Conservation (phyloP, 768 basidiomycete genomes). For the Trametes sanguinea region DNA sequence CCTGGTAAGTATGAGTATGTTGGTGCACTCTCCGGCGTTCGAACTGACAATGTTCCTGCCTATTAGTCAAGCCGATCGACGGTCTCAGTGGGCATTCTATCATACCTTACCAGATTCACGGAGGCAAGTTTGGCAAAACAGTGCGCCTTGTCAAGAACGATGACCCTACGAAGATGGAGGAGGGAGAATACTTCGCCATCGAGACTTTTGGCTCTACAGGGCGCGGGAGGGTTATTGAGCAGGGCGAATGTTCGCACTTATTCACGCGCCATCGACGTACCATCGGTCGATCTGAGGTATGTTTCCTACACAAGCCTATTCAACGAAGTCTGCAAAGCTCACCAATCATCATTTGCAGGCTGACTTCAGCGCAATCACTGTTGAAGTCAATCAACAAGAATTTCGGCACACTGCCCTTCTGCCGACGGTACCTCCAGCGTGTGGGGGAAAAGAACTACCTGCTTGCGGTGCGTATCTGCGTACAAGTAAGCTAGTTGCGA, state of each 20-base stretch:
- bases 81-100: conserved; percentile 97
- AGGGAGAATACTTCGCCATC: conserved; percentile 98
- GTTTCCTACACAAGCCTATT: conserved; percentile 23
- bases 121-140: conserved; percentile 65
- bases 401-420: conserved; percentile 95
- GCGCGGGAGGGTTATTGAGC: conserved; percentile 80
- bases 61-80: conserved; percentile 84
- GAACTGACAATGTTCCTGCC: background rate
- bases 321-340: background rate
- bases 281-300: conserved; percentile 74
- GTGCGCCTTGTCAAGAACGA: conserved; percentile 86
- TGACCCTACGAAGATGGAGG: conserved; percentile 97
- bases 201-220: conserved; percentile 99
- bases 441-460: conserved; percentile 91
- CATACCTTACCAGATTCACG: conserved; percentile 88
- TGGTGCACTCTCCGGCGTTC: background rate
- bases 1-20: conserved; percentile 54
- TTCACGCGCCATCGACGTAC: conserved; percentile 69
- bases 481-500: too few species aligned
- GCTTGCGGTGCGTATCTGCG: conserved; percentile 62
- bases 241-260: conserved; percentile 97
- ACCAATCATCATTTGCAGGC: conserved; percentile 41
- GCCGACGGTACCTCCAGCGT: conserved; percentile 92
- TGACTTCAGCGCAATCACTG: conserved; percentile 83
- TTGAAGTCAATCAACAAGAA: conserved; percentile 86